phyloP scores from a whole-genome alignment of 306 rosid species.

The Gynostemma pentaphyllum region DNA sequence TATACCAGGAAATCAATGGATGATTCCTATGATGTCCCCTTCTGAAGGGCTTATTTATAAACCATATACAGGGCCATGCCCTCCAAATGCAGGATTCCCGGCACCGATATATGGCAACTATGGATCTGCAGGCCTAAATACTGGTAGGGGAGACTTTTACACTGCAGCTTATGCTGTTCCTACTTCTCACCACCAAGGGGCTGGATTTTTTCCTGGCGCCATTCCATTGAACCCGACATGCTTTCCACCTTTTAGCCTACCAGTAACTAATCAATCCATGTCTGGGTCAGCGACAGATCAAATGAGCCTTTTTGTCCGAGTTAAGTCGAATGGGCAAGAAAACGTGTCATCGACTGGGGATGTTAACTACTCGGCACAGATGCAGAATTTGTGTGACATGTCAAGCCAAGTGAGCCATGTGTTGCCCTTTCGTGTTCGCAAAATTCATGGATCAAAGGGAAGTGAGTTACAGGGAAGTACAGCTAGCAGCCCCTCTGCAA shows the following conservation, averaged over 20 bases:
- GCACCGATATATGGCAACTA: constrained; percentile 31
- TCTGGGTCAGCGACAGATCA: constrained; percentile 34
- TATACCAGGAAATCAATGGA: constrained; percentile 59
- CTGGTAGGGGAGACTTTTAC: constrained; percentile 23
- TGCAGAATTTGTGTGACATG: constrained; percentile 42
- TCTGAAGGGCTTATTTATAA: constrained; percentile 70
- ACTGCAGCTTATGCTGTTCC: constrained; percentile 37
- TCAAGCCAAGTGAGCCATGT: constrained; percentile 28
- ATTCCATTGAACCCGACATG: constrained; percentile 25
- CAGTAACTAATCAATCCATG: constrained; percentile 25
- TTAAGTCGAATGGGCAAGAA: constrained; percentile 32
- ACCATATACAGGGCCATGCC: constrained; percentile 44
- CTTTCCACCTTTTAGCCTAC: constrained; percentile 29
- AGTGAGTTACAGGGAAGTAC: constrained; percentile 39
- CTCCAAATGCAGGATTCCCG: constrained; percentile 48
- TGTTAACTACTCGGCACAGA: constrained; percentile 20
- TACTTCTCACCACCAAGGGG: constrained; percentile 31
- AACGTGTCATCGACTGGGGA: constrained; percentile 27
- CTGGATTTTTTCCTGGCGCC: constrained; percentile 12
- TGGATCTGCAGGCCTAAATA: constrained; percentile 26
- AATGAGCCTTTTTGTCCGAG: constrained; percentile 14
- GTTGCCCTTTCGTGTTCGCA: constrained; percentile 18
- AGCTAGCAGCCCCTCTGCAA: constrained; percentile 37
- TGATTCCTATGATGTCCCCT: constrained; percentile 69
- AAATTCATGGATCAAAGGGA: constrained; percentile 26